Percentiles rank a stretch among this genome's conserved stretches.
phyloP scores from a whole-genome alignment of 1,284 basidiomycete species.

The Peniophora sp. region DNA sequence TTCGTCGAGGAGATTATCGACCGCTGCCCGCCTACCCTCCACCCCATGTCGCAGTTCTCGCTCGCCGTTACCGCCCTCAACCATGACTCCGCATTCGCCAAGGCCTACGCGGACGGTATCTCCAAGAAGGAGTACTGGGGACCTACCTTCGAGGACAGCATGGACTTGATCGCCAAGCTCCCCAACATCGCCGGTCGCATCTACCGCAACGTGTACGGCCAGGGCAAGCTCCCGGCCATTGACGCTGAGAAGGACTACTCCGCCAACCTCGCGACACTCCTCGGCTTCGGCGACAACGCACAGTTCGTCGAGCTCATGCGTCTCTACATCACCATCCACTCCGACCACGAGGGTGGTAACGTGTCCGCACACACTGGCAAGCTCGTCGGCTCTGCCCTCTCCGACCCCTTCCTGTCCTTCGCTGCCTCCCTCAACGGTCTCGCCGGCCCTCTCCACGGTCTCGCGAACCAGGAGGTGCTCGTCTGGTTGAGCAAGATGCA shows the following conservation, averaged over 20 bases:
- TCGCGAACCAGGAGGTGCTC: slow-evolving; percentile 95
- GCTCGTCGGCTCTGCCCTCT: slow-evolving; percentile 95
- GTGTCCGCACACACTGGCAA: slow-evolving; percentile 97
- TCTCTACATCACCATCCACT: slow-evolving; percentile 95
- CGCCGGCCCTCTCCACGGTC: slow-evolving; percentile 94
- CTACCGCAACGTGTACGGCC: slow-evolving; percentile 90
- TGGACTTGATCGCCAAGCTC: slow-evolving; percentile 97
- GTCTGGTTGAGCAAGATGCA: slow-evolving; percentile 90
- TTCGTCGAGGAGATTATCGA: slow-evolving; percentile 93
- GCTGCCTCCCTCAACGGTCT: slow-evolving; percentile 92
- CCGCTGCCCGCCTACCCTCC: slow-evolving; percentile 86
- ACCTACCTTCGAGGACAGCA: slow-evolving; percentile 91
- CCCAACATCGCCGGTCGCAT: slow-evolving; percentile 97
- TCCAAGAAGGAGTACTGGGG: slow-evolving; percentile 98
- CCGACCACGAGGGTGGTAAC: slow-evolving; percentile 96
- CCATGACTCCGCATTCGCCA: slow-evolving; percentile 88
- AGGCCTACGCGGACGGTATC: slow-evolving; percentile 89
- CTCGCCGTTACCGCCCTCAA: slow-evolving; percentile 87
- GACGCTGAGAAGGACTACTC: slow-evolving; percentile 90
- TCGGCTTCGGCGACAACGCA: slow-evolving; percentile 87
- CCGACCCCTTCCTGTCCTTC: slow-evolving; percentile 96
- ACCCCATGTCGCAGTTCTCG: slow-evolving; percentile 96
- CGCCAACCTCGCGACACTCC: slow-evolving; percentile 84
- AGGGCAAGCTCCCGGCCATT: slow-evolving; percentile 85
- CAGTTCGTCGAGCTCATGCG: slow-evolving; percentile 93